Base-by-base conservation (phyloP, 768 basidiomycete genomes). In the Termitomyces sp. region DNA sequence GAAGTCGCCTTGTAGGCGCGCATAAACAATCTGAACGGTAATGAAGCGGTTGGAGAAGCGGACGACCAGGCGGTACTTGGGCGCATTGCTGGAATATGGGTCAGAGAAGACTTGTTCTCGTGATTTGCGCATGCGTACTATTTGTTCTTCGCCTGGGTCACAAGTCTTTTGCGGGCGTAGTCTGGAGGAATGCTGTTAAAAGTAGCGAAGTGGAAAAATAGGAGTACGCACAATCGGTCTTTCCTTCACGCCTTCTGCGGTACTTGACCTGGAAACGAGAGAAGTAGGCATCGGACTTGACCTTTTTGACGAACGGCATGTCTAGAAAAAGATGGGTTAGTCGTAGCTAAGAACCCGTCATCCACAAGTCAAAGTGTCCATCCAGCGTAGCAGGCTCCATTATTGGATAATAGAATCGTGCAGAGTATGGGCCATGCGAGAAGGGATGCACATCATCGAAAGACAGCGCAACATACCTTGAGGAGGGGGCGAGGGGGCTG, bases 111-210 rank as follows among this genome's bases (percentile, higher is more conserved):
- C 22, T 28, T 16, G 13, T 38, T 15, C 28, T 12, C 8, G 9
- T 40, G 28, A 28, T 15, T 22, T 7, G 0, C 11, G 11, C 16
- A 50, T 3, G 77, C 87, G 38, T 73, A 91, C 90, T 97, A 98
- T 84, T 98, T 98, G 88, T 98, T 98, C 86, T 99, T 99, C 62
- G 97, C 95, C 84, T 99, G 97, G 62, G 92, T 88, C 66, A 98
- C 88, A 58, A 99, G 86, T 67, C 96, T 89, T 82, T 98, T 97
- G 68, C 97, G 92, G 66, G 97, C 97, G 70, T 98, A 98, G 85
- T 98, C 92, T 94, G 66, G 11, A 24, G 36, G 57, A 40, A 57
- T n/a, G 13, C 11, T 56, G 58, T 65, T 63, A 38, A 33, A 69
- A 22, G 67, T 65, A 48, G 55, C 2, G 42, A 39, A 38, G 20